phyloP scores from a whole-genome alignment of 257 asterid genomes.

The Fraxinus anomala region DNA sequence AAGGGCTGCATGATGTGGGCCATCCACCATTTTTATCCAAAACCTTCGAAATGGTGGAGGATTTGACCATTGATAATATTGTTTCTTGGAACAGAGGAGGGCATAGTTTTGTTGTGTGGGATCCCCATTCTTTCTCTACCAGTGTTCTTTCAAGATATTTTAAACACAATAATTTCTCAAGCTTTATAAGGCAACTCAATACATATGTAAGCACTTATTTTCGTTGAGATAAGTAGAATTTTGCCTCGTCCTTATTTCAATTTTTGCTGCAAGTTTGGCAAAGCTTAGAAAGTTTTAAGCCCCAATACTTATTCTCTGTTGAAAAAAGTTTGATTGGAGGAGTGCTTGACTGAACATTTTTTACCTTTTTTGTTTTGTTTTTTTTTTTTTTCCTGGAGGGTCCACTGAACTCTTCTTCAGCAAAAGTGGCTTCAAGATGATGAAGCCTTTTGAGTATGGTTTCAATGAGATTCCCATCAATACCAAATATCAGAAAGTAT shows the following conservation, averaged over 20 bases:
- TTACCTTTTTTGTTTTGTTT: too few species aligned
- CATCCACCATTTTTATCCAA: constrained; percentile 86
- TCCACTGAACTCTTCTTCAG: too few species aligned
- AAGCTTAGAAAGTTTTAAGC: too few species aligned
- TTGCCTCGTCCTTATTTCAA: neutral
- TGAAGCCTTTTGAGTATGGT: constrained; percentile 30
- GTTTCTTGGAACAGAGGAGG: constrained; percentile 89
- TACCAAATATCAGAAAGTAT: constrained; percentile 29
- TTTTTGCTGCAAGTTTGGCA: too few species aligned
- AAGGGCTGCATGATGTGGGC: constrained; percentile 76
- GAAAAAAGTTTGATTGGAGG: too few species aligned
- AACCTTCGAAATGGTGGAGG: constrained; percentile 89
- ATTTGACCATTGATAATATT: constrained; percentile 40
- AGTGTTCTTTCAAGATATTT: constrained; percentile 59
- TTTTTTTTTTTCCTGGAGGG: too few species aligned
- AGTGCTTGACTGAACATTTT: too few species aligned
- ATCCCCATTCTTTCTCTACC: constrained; percentile 63
- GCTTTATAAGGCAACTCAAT: constrained; percentile 84
- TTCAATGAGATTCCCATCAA: constrained; percentile 18
- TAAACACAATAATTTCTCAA: constrained; percentile 80
- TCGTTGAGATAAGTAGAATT: neutral
- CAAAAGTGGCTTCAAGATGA: constrained; percentile 33
- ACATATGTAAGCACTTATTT: constrained; percentile 66
- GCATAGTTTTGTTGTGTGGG: constrained; percentile 84
- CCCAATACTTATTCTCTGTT: too few species aligned